These are phyloP conservation scores for Termitomyces sp. DNA, from an alignment of 768 basidiomycete species.

Conservation along the genomic window DNA sequence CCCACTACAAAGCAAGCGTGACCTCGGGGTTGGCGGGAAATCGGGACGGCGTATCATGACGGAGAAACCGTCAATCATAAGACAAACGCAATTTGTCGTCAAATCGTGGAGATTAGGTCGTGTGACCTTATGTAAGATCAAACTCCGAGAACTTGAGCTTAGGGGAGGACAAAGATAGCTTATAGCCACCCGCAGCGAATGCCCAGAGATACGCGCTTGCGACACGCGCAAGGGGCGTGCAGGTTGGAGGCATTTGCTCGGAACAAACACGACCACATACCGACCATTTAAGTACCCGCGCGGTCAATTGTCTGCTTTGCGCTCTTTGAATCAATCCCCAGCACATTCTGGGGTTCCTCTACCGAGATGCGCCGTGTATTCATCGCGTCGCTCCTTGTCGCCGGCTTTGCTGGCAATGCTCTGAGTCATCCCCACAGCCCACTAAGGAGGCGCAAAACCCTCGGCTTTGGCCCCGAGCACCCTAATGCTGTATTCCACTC, in stretches of 20 bases:
- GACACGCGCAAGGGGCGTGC: no score
- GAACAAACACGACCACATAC: conserved; percentile 18
- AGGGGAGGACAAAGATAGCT: no score
- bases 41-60: no score
- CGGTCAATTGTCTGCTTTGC: background rate
- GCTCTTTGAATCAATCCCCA: background rate
- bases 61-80: no score
- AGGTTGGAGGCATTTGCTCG: background rate
- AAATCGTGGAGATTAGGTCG: conserved; percentile 1
- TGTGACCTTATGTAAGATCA: background rate
- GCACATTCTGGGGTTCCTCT: background rate
- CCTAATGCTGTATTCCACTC: conserved; percentile 67
- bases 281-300: conserved; percentile 11
- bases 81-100: background rate
- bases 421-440: conserved; percentile 39
- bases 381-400: conserved; percentile 57
- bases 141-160: no score
- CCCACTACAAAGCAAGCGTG: background rate
- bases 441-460: conserved; percentile 66
- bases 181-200: no score
- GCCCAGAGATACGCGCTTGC: no score
- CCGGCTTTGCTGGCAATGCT: conserved; percentile 55
- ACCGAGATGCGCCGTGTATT: conserved; percentile 58
- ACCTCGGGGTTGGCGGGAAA: background rate
- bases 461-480: conserved; percentile 83